Evolutionary conservation across 2,329 filamentous ascomycete species (phyloP).

Genomic region (Helicocarpus griseus): DNA sequence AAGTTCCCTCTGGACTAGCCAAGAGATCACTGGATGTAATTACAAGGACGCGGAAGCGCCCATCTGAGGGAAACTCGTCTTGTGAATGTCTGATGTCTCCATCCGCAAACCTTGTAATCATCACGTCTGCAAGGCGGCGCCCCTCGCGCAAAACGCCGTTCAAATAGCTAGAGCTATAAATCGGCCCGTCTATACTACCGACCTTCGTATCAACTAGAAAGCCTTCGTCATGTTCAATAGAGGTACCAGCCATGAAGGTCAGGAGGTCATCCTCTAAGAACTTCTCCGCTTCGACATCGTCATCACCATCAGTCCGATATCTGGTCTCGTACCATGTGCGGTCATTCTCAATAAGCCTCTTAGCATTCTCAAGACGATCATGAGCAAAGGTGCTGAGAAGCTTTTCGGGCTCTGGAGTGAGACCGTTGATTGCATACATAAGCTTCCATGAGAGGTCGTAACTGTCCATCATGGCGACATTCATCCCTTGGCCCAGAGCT

Average conservation of each 20-base stretch:
- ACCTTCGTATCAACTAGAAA: not conserved
- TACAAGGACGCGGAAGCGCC: conserved; percentile 1
- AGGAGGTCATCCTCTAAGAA: not conserved
- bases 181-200: conserved; percentile 10
- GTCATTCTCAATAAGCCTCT: not conserved
- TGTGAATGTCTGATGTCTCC: conserved; percentile 25
- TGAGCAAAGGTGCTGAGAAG: not conserved
- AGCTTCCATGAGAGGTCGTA: conserved; percentile 36
- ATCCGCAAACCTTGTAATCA: conserved; percentile 25
- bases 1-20: not conserved
- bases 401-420: conserved; percentile 17
- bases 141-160: conserved; percentile 24
- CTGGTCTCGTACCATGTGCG: not conserved
- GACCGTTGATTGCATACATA: conserved; percentile 26
- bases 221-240: conserved; percentile 1
- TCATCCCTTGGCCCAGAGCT: conserved; percentile 3
- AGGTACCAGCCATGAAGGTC: not conserved
- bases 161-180: conserved; percentile 23
- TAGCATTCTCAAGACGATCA: not conserved
- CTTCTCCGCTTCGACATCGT: not conserved
- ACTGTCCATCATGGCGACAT: conserved; percentile 2
- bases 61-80: conserved; percentile 15
- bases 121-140: conserved; percentile 23
- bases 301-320: not conserved
- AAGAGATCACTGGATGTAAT: not conserved